Base-by-base conservation (phyloP, 2,329 filamentous ascomycete species). In the Aureobasidium leucospermi region DNA sequence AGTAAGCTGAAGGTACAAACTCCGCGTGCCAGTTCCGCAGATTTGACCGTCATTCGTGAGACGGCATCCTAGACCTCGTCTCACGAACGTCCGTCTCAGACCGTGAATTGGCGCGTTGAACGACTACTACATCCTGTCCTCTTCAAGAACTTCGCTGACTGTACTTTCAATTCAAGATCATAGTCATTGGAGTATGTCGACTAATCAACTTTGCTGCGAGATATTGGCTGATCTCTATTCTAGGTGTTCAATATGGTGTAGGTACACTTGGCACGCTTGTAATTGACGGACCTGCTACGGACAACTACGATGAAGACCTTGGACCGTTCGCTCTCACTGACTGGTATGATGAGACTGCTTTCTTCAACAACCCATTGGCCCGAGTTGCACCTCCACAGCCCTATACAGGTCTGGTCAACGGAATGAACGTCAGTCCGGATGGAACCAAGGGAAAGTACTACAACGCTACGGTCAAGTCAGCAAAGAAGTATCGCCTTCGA, bases 401-500 rank as follows among this genome's bases (percentile, higher is more conserved):
- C n/a, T 65, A 69, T 38, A 70, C 61, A 11, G 67, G 67, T n/a
- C 63, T 72, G 3, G 68, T 72, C 61, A 72, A 72, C 48, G 69
- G 69, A 34, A 70, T 67, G 15, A 71, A 69, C 53, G 63, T 63
- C 13, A 64, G 63, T 11, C 60, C 62, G 49, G 52, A 65, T 16
- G 62, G 65, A n/a, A 47, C 46, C 31, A 62, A 64, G 16, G 67
- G 68, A 29, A 58, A 62, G 3, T 66, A 65, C 61, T 65, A 57
- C 59, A 63, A 65, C 41, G 64, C 63, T 1, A 63, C 61, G 5
- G 61, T 77, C 36, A 67, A 67, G 1, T 68, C 68, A 11, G 76
- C 75, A 38, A 77, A 77, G 56, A 69, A 69, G 48, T 76, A 79
- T 61, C 67, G 72, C n/a, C 65, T 79, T n/a, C 72, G 76, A 15